Evolutionary conservation across 2,329 filamentous ascomycete species (phyloP).

Genomic region (Pseudogymnoascus sp.): DNA sequence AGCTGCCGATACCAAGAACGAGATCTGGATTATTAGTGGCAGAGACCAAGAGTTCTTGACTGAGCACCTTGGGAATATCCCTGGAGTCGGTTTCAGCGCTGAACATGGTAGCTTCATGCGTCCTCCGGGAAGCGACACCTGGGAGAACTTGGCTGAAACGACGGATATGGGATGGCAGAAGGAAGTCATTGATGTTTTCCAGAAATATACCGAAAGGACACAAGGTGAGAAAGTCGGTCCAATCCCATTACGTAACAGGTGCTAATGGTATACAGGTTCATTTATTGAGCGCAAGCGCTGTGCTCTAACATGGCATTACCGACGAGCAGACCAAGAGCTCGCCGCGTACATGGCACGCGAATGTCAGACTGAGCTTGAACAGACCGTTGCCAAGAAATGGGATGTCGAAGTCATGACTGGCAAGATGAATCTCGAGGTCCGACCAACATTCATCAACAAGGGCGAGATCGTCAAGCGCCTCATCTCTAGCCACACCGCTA

Average conservation of each 20-base stretch:
- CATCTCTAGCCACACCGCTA: conserved; percentile 56
- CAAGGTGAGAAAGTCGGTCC: conserved; percentile 51
- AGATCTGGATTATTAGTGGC: conserved; percentile 97
- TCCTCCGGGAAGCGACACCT: conserved; percentile 65
- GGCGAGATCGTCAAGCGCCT: conserved; percentile 86
- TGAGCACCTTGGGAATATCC: conserved; percentile 87
- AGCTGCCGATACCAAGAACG: conserved; percentile 71
- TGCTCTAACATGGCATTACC: conserved; percentile 95
- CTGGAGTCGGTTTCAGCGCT: conserved; percentile 83
- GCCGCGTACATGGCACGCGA: conserved; percentile 72
- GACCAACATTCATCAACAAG: conserved; percentile 97
- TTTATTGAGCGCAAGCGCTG: conserved; percentile 94
- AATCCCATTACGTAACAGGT: background rate
- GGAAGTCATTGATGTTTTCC: conserved; percentile 77
- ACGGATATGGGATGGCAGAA: conserved; percentile 90
- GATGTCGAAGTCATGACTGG: conserved; percentile 95
- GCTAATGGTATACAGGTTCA: conserved; percentile 49
- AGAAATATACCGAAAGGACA: conserved; percentile 79
- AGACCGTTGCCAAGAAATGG: conserved; percentile 68
- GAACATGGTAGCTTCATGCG: conserved; percentile 96
- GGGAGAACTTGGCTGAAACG: conserved; percentile 82
- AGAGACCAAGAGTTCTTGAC: conserved; percentile 87
- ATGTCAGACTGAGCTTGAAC: conserved; percentile 74
- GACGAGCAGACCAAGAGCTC: conserved; percentile 79
- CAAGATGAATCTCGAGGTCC: conserved; percentile 93